Conservation (phyloP, 441 rosid genomes). For the Isatis lusitanica region DNA sequence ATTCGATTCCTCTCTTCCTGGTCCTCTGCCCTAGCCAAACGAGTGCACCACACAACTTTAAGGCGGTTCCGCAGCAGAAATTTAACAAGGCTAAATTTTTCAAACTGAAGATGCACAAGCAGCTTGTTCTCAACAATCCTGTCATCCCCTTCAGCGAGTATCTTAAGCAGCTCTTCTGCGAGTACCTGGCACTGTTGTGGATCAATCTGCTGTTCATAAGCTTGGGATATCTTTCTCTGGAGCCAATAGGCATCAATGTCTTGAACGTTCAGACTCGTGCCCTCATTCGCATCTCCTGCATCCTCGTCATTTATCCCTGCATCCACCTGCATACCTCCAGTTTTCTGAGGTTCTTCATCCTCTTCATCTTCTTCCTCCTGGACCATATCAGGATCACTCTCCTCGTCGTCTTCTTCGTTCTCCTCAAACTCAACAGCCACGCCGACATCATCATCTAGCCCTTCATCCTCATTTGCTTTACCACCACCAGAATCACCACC, state of each 20-base stretch:
- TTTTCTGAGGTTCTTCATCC: constrained; percentile 61
- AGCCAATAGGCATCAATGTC: constrained; percentile 98
- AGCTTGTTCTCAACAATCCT: constrained; percentile 79
- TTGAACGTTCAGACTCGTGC: constrained; percentile 76
- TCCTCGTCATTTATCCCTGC: constrained; percentile 81
- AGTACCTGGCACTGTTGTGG: constrained; percentile 82
- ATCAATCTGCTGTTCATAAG: constrained; percentile 79
- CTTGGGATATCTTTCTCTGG: constrained; percentile 87
- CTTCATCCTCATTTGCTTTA: constrained; percentile 62
- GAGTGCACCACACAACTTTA: constrained; percentile 93
- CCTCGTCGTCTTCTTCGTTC: constrained; percentile 86
- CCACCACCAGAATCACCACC: constrained; percentile 54
- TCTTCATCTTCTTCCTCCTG: constrained; percentile 85
- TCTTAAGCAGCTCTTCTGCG: constrained; percentile 88
- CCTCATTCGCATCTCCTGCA: constrained; percentile 63
- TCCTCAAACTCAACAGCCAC: constrained; percentile 95
- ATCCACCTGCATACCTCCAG: constrained; percentile 88
- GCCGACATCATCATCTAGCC: constrained; percentile 85
- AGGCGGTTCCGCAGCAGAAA: constrained; percentile 65
- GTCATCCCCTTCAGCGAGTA: constrained; percentile 80
- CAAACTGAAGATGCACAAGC: constrained; percentile 58
- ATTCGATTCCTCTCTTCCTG: constrained; percentile 78
- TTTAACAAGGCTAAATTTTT: constrained; percentile 75
- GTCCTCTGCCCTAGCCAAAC: constrained; percentile 88
- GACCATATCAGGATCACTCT: constrained; percentile 85